Evolutionary conservation across 768 basidiomycete species (phyloP), one percentile per base, ranked within the genome.

Genomic region (Polyporus arcularius): DNA sequence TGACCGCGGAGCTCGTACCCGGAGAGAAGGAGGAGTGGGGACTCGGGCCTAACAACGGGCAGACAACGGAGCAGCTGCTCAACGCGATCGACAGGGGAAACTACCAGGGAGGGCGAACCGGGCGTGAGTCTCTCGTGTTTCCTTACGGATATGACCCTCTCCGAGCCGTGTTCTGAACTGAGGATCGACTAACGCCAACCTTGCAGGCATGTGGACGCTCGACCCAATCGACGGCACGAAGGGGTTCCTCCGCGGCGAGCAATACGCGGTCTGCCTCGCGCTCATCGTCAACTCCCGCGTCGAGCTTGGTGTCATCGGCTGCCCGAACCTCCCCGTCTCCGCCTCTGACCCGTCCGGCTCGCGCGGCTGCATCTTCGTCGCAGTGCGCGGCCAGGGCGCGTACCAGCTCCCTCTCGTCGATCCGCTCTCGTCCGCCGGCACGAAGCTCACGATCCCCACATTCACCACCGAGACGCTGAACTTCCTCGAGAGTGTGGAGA

Each of bases 401-500:
- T 82, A 87, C 71, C 90, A 90, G 84, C 77, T 84, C 5, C 78
- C 83, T 5, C 79, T 92, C 31, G 75, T 78, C 18, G 82, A 79
- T 10, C 71, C 77, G 6, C 74, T 77, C 35, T 79, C 80, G 15
- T 71, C 74, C 11, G 72, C 81, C 45, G 79, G 84, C 21, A 75
- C 72, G 6, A 76, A 80, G 8, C 75, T 94, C 43, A 68, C 56
- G 30, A 90, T 93, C 63, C 79, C 85, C 7, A 61, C 77, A 11
- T 75, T 84, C 51, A 71, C 80, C 11, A 74, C 78, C 2, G 75
- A 78, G 10, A 73, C 74, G 12, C 77, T 94, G 51, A 82, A 80
- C 61, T 87, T 95, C 75, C 85, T 98, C 63, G 95, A 98, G 76
- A 94, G 92, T 4, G 91, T 96, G 46, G 96, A 99, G 71, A 85